Conservation (phyloP, 1,139 yeast genomes). For the Trichomonascaceae sp. region DNA sequence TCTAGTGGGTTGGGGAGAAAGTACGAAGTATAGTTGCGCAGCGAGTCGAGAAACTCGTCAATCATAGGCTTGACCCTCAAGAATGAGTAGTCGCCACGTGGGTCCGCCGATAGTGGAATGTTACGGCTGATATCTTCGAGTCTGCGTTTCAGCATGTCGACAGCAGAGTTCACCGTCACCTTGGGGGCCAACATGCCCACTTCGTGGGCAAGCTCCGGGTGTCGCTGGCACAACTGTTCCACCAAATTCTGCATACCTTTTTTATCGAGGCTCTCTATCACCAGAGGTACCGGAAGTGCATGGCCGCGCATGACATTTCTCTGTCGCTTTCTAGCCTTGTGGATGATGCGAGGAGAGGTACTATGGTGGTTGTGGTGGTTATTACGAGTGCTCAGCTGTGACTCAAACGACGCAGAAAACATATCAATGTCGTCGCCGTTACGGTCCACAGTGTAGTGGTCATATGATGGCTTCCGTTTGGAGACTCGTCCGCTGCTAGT, state of each 20-base stretch:
- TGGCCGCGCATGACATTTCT: constrained; percentile 15
- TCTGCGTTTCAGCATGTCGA: constrained; percentile 37
- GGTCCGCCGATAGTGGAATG: constrained; percentile 67
- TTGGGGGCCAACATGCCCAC: constrained; percentile 44
- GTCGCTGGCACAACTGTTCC: constrained; percentile 37
- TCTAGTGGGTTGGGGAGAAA: too few relatives aligned
- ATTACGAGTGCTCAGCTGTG: not conserved
- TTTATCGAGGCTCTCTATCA: constrained; percentile 56
- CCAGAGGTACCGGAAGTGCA: constrained; percentile 42
- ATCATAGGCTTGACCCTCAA: constrained; percentile 63
- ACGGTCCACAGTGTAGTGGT: too few relatives aligned
- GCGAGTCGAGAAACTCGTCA: constrained; percentile 61
- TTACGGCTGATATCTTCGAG: constrained; percentile 34
- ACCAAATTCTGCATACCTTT: constrained; percentile 41
- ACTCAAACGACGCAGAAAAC: not conserved
- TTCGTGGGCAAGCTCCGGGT: constrained; percentile 50
- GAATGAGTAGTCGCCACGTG: constrained; percentile 73
- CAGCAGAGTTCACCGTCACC: constrained; percentile 41
- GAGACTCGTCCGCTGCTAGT: too few relatives aligned
- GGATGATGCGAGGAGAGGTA: not conserved
- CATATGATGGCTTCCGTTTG: too few relatives aligned
- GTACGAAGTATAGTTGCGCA: constrained; percentile 67
- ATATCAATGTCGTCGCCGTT: not conserved
- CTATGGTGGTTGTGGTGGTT: not conserved
- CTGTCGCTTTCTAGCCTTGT: not conserved